Evolutionary conservation across 176 grass and related monocot species (phyloP), one percentile per base, ranked within the genome.

Genomic region (Phoenix roebelenii): DNA sequence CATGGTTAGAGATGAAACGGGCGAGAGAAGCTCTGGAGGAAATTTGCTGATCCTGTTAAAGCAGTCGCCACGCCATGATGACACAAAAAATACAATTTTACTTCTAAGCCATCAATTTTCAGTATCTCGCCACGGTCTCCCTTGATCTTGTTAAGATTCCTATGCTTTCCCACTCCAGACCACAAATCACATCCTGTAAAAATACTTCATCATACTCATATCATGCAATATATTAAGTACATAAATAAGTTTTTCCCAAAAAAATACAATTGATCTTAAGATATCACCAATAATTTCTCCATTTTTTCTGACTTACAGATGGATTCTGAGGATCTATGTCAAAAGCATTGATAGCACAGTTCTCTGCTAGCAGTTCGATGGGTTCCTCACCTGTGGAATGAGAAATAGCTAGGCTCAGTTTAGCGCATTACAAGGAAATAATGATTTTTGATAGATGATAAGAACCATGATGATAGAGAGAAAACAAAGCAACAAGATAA

Each of bases 251-350:
- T 62, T 0, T 22, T 56, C 7, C 10, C 3, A 57, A 7, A 66
- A 50, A 25, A 23, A 49, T 5, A 10, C 25, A 65, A 14, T 30
- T 30, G 15, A 29, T 17, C 22, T 18, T 51, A 52, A 29, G 23
- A 59, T 5, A 70, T 56, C 18, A 23, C 23, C 15, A 39, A 53
- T 14, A 44, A 44, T 44, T 44, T 44, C 22, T 26, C 16, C 28
- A 44, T 50, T 72, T 51, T 0, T 23, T 70, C 16, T 22, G 65
- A 80, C 75, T 80, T 89, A 96, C 92, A 64, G 83, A 88, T 50
- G 87, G 92, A 58, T 90, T 88, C 63, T 91, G 75, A 64, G 81
- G 83, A 76, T 90, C 92, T 60, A 97, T 85, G 55, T 97, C 92
- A 67, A 97, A 91, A 62, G 87, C 74, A 76, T 97, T 97, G 65